Conservation (phyloP, 805 yeast genomes). For the Yarrowia sp. region DNA sequence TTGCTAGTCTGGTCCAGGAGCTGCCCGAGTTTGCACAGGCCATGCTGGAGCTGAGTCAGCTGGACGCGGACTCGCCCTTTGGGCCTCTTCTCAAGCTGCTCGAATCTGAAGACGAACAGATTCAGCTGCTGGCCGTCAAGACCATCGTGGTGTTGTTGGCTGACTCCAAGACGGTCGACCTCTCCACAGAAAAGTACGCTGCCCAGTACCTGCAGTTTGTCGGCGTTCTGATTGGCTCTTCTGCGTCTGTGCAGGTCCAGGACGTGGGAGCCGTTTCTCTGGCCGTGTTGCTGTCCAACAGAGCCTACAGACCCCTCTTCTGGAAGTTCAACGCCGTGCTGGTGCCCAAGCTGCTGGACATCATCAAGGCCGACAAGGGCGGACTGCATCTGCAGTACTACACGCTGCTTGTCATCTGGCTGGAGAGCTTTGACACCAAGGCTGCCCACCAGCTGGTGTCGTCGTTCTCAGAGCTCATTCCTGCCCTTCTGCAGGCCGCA, state of each 20-base stretch:
- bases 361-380: conserved; percentile 44
- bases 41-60: conserved; percentile 44
- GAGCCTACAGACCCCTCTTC: conserved; percentile 52
- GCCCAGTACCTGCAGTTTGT: conserved; percentile 41
- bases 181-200: conserved; percentile 38
- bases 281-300: conserved; percentile 53
- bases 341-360: conserved; percentile 49
- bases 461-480: conserved; percentile 49
- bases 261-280: conserved; percentile 63
- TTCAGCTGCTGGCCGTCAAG: conserved; percentile 54
- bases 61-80: conserved; percentile 51
- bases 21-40: conserved; percentile 37
- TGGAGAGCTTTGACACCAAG: conserved; percentile 66
- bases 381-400: conserved; percentile 83
- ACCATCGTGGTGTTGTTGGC: conserved; percentile 50
- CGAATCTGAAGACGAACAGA: conserved; percentile 53
- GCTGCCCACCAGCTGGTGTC: conserved; percentile 49
- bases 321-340: conserved; percentile 45
- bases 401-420: conserved; percentile 75
- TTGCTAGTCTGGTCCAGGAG: conserved; percentile 49
- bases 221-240: conserved; percentile 35
- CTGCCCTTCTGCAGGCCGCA: conserved; percentile 50
- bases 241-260: conserved; percentile 50
- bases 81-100: conserved; percentile 46
- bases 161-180: conserved; percentile 24